phyloP scores from a whole-genome alignment of 345 rosid species.

The Rhizophora apiculata region DNA sequence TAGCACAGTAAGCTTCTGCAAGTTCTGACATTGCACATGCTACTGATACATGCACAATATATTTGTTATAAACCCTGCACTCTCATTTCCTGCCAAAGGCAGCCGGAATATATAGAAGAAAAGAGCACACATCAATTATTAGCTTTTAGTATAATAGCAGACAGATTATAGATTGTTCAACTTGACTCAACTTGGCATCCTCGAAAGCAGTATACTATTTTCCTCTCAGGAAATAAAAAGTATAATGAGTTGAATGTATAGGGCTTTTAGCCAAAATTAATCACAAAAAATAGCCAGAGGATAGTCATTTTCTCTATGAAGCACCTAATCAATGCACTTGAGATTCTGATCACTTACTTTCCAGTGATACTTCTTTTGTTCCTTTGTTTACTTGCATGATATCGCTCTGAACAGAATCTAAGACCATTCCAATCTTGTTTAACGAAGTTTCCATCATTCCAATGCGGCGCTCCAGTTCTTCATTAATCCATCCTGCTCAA shows the following conservation, averaged over 20 bases:
- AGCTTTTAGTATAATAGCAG: neutral
- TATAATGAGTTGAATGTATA: neutral
- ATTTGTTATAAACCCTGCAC: neutral
- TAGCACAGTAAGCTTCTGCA: neutral
- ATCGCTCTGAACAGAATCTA: slow-evolving; percentile 76
- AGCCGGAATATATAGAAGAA: neutral
- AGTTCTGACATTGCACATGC: neutral
- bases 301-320: neutral
- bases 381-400: slow-evolving; percentile 69
- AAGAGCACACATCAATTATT: neutral
- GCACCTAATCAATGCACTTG: slow-evolving; percentile 4
- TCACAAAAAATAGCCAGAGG: neutral
- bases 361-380: slow-evolving; percentile 62
- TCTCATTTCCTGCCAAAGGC: neutral
- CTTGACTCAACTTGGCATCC: neutral
- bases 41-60: neutral
- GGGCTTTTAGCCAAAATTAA: neutral
- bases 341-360: slow-evolving; percentile 45
- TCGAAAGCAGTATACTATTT: neutral
- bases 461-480: slow-evolving; percentile 70
- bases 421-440: slow-evolving; percentile 61
- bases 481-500: slow-evolving; percentile 53
- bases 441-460: slow-evolving; percentile 70
- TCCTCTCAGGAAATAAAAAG: neutral
- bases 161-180: neutral